A percentile compares a stretch with the other conserved stretches of the same genome.
Evolutionary conservation across 345 rosid genomes (phyloP).

Genomic region (Anacardium occidentale): DNA sequence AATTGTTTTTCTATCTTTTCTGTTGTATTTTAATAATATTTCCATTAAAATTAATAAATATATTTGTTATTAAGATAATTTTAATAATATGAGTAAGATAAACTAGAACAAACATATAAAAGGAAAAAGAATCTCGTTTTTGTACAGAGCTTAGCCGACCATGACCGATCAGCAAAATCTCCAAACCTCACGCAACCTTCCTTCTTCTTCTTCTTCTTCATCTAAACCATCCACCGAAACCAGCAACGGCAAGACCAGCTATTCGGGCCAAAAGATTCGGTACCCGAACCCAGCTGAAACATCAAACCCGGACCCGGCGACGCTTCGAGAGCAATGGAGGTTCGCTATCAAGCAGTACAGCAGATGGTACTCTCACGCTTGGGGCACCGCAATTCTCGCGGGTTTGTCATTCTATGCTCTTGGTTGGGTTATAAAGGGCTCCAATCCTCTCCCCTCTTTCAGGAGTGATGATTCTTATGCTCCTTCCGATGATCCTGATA

Average conservation of each 20-base stretch:
- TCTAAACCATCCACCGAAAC: slow-evolving; percentile 30
- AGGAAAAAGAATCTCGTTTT: background rate
- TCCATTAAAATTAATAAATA: no score
- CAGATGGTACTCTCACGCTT: slow-evolving; percentile 78
- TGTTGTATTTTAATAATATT: no score
- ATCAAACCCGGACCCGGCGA: slow-evolving; percentile 65
- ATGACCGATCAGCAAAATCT: slow-evolving; percentile 26
- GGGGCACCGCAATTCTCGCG: slow-evolving; percentile 92
- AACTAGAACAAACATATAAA: background rate
- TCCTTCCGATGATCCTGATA: slow-evolving; percentile 16
- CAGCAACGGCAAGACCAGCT: slow-evolving; percentile 20
- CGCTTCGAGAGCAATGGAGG: slow-evolving; percentile 85
- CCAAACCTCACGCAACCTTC: slow-evolving; percentile 1
- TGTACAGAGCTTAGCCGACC: background rate
- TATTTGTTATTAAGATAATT: background rate
- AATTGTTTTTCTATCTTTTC: no score
- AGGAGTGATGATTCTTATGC: slow-evolving; percentile 30
- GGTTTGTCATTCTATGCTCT: slow-evolving; percentile 79
- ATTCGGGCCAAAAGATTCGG: slow-evolving; percentile 41
- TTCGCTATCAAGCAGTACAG: slow-evolving; percentile 74
- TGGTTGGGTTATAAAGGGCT: slow-evolving; percentile 84
- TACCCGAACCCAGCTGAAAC: slow-evolving; percentile 66
- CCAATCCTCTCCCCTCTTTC: slow-evolving; percentile 79
- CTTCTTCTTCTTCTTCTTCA: slow-evolving; percentile 10
- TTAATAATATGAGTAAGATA: no score